A percentile compares a stretch with the other conserved stretches of the same genome.
These are phyloP conservation scores for Schizothecium vesticola DNA, from an alignment of 495 filamentous ascomycete species.

Conservation along the genomic window DNA sequence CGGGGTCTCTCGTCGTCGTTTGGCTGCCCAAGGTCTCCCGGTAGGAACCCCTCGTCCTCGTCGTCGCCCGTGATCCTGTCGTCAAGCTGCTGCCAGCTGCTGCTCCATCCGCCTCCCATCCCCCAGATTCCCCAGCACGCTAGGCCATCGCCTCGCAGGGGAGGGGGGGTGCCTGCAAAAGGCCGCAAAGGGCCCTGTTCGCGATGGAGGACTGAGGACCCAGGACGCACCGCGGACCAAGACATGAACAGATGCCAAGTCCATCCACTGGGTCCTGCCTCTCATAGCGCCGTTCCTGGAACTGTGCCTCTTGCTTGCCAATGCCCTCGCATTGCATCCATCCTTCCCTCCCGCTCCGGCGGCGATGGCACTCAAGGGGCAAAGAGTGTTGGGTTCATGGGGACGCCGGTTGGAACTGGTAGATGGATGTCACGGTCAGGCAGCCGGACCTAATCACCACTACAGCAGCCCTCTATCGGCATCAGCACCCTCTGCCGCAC, in stretches of 20 bases:
- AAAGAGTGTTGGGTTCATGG: background rate
- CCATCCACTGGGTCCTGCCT: background rate
- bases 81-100: background rate
- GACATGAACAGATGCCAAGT: background rate
- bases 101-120: background rate
- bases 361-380: background rate
- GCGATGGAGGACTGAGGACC: background rate
- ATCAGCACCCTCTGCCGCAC: background rate
- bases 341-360: background rate
- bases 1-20: conserved; percentile 15
- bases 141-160: background rate
- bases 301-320: conserved; percentile 11
- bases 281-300: conserved; percentile 20
- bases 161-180: conserved; percentile 6
- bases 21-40: conserved; percentile 8
- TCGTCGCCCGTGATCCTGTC: background rate
- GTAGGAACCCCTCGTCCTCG: background rate
- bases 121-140: conserved; percentile 4
- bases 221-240: background rate
- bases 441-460: background rate
- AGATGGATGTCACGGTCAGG: no score
- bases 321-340: conserved; percentile 7
- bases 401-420: no score
- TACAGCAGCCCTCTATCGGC: background rate
- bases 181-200: conserved; percentile 4